phyloP scores from a whole-genome alignment of 1,284 basidiomycete species.

The Sanguinoderma infundibulare region DNA sequence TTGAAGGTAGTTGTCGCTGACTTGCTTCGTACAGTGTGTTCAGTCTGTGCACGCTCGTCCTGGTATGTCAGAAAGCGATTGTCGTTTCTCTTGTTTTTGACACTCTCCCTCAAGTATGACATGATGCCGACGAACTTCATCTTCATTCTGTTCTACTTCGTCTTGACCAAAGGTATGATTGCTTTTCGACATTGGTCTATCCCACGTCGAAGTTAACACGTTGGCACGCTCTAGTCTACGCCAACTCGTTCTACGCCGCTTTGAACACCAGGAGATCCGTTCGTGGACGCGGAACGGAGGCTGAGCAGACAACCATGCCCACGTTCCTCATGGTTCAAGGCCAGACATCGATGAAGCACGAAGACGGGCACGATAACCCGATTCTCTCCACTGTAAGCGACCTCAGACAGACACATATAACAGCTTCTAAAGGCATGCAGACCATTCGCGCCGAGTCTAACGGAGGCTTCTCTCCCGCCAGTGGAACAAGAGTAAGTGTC shows the following conservation, averaged over 20 bases:
- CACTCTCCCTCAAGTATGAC: constrained; percentile 50
- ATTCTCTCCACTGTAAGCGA: constrained; percentile 18
- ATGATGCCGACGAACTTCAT: constrained; percentile 57
- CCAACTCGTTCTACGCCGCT: constrained; percentile 63
- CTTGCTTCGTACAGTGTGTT: constrained; percentile 47
- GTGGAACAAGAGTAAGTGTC: constrained; percentile 10
- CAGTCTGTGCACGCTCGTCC: constrained; percentile 58
- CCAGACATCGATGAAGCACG: constrained; percentile 26
- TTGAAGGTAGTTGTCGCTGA: background rate
- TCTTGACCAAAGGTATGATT: constrained; percentile 61
- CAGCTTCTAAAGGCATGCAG: background rate
- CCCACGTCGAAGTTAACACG: background rate
- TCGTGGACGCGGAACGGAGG: constrained; percentile 49
- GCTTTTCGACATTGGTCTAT: background rate
- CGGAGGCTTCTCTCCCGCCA: constrained; percentile 8
- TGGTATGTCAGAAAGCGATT: constrained; percentile 44
- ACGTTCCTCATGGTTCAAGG: constrained; percentile 49
- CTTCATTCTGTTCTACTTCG: constrained; percentile 63
- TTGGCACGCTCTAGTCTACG: constrained; percentile 56
- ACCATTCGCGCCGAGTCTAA: constrained; percentile 12
- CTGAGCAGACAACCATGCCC: constrained; percentile 39
- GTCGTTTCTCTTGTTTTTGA: background rate
- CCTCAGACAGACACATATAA: background rate
- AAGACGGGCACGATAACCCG: constrained; percentile 17
- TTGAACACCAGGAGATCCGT: constrained; percentile 49